Conservation (phyloP, 2,329 filamentous ascomycete species). For the Hirsutella rhossiliensis region DNA sequence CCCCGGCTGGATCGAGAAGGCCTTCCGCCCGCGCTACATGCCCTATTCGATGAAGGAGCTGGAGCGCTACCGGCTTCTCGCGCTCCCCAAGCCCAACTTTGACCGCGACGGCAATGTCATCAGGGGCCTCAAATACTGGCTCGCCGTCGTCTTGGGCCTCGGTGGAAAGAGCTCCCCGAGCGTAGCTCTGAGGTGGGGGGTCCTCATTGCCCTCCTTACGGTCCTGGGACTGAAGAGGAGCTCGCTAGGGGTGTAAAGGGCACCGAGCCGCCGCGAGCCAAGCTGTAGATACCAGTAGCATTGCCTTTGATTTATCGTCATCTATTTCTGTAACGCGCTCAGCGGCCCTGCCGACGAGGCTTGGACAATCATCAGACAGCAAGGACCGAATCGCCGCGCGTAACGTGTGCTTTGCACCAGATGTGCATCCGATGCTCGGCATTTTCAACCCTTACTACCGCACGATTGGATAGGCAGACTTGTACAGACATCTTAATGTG, state of each 20-base stretch:
- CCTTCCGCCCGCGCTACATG: slow-evolving; percentile 58
- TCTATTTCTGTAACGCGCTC: too few species aligned
- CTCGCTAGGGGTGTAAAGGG: slow-evolving; percentile 18
- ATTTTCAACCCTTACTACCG: too few species aligned
- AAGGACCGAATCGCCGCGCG: too few species aligned
- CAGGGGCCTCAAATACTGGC: slow-evolving; percentile 42
- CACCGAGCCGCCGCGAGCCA: neutral
- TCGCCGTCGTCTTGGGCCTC: slow-evolving; percentile 35
- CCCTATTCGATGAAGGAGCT: slow-evolving; percentile 41
- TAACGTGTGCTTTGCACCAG: too few species aligned
- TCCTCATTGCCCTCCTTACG: slow-evolving; percentile 26
- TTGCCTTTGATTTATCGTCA: neutral
- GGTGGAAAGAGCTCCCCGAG: slow-evolving; percentile 36
- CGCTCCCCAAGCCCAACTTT: slow-evolving; percentile 41
- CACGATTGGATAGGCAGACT: too few species aligned
- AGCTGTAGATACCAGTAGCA: neutral
- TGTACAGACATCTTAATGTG: neutral
- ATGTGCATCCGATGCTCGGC: too few species aligned
- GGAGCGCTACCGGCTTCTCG: slow-evolving; percentile 29
- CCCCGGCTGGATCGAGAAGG: slow-evolving; percentile 25
- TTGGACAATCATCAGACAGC: too few species aligned
- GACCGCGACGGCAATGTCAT: slow-evolving; percentile 44
- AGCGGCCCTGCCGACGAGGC: too few species aligned
- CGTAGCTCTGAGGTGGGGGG: slow-evolving; percentile 38
- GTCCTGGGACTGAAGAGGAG: slow-evolving; percentile 21